Conservation (phyloP, 1,284 basidiomycete species). For the Cystobasidiaceae sp. region DNA sequence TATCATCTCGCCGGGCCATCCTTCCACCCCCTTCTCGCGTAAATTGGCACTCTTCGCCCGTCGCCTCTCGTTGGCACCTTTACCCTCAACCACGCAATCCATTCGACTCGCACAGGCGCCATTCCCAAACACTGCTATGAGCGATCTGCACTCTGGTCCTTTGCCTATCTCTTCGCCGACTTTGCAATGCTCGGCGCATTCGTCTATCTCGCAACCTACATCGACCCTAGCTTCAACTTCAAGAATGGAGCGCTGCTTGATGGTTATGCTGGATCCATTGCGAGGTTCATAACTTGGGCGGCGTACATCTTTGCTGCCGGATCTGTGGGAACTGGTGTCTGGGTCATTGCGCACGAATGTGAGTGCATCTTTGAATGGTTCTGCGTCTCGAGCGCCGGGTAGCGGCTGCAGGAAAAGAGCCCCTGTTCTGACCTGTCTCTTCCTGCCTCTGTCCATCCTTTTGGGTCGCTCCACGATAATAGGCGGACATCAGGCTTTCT, state of each 20-base stretch:
- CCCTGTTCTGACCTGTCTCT: background rate
- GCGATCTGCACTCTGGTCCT: constrained; percentile 79
- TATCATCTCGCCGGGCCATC: too few species aligned
- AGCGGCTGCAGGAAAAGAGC: background rate
- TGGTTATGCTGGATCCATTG: constrained; percentile 49
- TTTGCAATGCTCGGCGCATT: constrained; percentile 62
- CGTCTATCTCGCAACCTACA: constrained; percentile 64
- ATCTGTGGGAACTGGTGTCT: constrained; percentile 83
- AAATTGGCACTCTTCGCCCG: too few species aligned
- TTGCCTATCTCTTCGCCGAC: constrained; percentile 75
- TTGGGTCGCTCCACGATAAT: too few species aligned
- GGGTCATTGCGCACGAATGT: constrained; percentile 64
- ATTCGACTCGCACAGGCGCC: constrained; percentile 25
- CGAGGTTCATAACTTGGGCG: constrained; percentile 69
- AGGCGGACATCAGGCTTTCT: constrained; percentile 91
- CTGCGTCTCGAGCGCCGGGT: background rate
- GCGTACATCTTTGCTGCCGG: constrained; percentile 75
- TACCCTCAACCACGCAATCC: background rate
- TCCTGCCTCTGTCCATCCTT: background rate
- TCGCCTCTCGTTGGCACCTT: too few species aligned
- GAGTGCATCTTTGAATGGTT: background rate
- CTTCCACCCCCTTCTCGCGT: too few species aligned
- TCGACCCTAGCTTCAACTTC: constrained; percentile 59
- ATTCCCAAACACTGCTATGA: constrained; percentile 70
- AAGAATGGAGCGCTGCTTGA: constrained; percentile 47